Evolutionary conservation across 768 basidiomycete species (phyloP), one percentile per base, ranked within the genome.

Genomic region (Collybia sp.): DNA sequence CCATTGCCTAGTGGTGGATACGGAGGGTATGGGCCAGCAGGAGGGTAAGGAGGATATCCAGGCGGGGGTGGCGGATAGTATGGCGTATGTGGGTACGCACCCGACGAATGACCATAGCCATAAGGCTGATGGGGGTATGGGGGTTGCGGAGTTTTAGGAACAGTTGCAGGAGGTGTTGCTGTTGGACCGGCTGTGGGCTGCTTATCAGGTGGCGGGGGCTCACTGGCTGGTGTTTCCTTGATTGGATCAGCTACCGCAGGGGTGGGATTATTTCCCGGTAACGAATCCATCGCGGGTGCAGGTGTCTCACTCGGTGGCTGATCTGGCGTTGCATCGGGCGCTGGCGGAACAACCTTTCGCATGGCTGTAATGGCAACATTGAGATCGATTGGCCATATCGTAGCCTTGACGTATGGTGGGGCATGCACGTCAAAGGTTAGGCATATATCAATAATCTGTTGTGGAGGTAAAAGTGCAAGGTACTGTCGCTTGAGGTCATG

Each of bases 401-500:
- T 67, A 46, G 70, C 71, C 62, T 78, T 82, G 43, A 85, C 59
- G 50, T 83, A 82, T 33, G 74, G 66, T 11, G 85, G 80, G 12
- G 82, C 80, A 68, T 88, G 76, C 8, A 79, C 60, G 55, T 89
- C 84, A 55, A 86, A 82, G 32, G 75, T 72, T 49, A 90, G 71
- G 59, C 85, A 89, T 56, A 90, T 80, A 54, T 88, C 88, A 58
- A 90, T 86, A 58, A 90, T 75, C 65, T 89, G 85, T 38, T 77
- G 73, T 16, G 75, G 78, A 17, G 81, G 75, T 6, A 91, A 72
- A 16, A 87, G 72, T 17, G 73, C 71, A 36, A 91, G 71, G 67
- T 90, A 91, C 50, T 78, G 76, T 52, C 79, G 76, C 61, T 88
- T 88, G 65, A 84, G 78, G 42, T 80, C 72, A 60, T 81, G 73